Percentiles rank a stretch among this genome's conserved stretches.
Evolutionary conservation across 495 filamentous ascomycete species (phyloP).

Genomic region (Bryoglossum gracile): DNA sequence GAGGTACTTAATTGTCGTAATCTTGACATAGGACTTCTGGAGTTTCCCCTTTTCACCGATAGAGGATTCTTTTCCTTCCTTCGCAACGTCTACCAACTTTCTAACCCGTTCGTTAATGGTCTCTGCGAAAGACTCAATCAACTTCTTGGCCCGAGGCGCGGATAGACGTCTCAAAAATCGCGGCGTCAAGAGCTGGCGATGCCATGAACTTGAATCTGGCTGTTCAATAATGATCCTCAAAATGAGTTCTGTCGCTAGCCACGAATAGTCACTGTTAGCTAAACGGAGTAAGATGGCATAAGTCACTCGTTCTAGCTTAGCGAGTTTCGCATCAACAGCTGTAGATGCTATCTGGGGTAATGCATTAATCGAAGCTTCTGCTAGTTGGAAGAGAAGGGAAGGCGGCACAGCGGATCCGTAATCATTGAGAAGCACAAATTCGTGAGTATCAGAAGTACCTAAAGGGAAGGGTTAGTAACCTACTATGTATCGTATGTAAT

Average conservation of each 20-base stretch:
- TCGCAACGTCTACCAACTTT: conserved; percentile 21
- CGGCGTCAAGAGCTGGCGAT: conserved; percentile 26
- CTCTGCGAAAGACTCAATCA: conserved; percentile 27
- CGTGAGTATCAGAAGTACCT: no score
- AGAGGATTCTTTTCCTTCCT: conserved; percentile 9
- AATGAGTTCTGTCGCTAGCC: conserved; percentile 23
- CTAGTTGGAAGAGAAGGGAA: no score
- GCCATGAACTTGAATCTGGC: conserved; percentile 34
- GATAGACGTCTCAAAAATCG: conserved; percentile 26
- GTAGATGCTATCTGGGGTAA: no score
- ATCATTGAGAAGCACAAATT: no score
- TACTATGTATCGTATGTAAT: no score
- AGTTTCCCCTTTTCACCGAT: conserved; percentile 15
- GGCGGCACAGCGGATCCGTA: no score
- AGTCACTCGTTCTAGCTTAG: conserved; percentile 18
- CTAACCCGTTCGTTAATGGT: conserved; percentile 29
- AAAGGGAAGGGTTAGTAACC: no score
- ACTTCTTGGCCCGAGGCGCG: conserved; percentile 20
- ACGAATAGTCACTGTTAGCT: conserved; percentile 23
- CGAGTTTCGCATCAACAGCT: no score
- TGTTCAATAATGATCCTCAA: conserved; percentile 29
- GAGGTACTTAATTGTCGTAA: conserved; percentile 36
- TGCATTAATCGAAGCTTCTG: no score
- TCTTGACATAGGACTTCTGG: conserved; percentile 27
- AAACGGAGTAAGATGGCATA: conserved; percentile 24